Conservation (phyloP, 169 alveolate species). For the Amoebophrya sp. region DNA sequence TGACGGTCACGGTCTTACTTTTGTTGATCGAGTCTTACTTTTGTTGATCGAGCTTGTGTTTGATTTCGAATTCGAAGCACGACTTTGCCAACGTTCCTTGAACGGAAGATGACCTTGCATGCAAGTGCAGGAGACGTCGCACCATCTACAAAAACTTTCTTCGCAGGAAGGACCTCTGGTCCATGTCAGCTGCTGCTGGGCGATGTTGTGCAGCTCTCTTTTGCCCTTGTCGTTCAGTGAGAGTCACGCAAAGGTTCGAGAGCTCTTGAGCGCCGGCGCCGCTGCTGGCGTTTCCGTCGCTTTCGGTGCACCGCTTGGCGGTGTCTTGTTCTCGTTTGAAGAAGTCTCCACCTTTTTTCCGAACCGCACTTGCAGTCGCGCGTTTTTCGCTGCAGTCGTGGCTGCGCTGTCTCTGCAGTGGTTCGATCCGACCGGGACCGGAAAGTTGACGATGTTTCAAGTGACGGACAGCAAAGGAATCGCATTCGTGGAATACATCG, state of each 20-base stretch:
- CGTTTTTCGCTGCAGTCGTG: constrained; percentile 44
- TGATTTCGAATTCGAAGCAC: too few species aligned
- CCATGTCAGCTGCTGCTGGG: constrained; percentile 50
- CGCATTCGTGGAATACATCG: constrained; percentile 35
- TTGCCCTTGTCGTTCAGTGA: background rate
- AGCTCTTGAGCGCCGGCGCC: constrained; percentile 52
- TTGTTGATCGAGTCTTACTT: too few species aligned
- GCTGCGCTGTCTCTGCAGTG: constrained; percentile 32
- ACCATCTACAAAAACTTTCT: too few species aligned
- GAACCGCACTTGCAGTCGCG: constrained; percentile 41
- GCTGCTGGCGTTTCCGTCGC: constrained; percentile 61
- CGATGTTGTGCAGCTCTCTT: background rate
- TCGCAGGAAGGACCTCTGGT: constrained; percentile 59
- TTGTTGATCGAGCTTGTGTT: too few species aligned
- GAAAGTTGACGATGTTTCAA: background rate
- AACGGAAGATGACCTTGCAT: too few species aligned
- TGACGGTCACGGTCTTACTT: too few species aligned
- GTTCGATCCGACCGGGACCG: constrained; percentile 10
- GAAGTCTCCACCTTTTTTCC: constrained; percentile 52
- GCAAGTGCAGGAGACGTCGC: too few species aligned
- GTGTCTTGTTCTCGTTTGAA: constrained; percentile 57
- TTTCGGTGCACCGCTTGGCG: constrained; percentile 64
- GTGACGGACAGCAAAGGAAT: background rate
- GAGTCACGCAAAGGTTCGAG: constrained; percentile 36
- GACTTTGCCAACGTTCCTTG: too few species aligned